These are phyloP conservation scores for Chlamydomonas schloesseri DNA, from an alignment of 139 green algal species.

Conservation along the genomic window DNA sequence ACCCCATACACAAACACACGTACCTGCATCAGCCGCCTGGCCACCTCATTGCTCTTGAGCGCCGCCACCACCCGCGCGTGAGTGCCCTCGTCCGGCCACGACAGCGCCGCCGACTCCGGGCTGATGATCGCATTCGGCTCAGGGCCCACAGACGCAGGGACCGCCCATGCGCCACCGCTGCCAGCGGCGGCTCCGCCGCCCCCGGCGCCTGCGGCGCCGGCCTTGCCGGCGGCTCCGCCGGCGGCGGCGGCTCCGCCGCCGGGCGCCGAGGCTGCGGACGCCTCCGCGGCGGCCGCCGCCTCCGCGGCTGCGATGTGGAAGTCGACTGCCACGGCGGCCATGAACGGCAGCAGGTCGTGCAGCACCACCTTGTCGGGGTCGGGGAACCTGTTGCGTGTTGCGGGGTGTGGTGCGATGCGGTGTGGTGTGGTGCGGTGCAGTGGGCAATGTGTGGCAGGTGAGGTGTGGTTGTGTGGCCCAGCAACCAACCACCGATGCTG, in stretches of 20 bases:
- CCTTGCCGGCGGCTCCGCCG: background rate
- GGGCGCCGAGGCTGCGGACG: too few relatives aligned
- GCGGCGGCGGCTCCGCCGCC: background rate
- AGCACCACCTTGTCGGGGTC: constrained; percentile 45
- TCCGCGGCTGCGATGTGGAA: background rate
- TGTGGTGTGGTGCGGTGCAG: background rate
- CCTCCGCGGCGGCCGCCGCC: background rate
- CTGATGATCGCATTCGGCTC: background rate
- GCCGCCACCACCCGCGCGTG: constrained; percentile 8
- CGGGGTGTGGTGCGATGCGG: background rate
- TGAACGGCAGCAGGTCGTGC: constrained; percentile 51
- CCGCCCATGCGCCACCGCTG: background rate
- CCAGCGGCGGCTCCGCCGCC: background rate
- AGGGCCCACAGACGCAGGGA: background rate
- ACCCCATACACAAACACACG: too few relatives aligned
- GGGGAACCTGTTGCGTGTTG: constrained; percentile 19
- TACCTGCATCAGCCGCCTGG: constrained; percentile 47
- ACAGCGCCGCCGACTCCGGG: constrained; percentile 10
- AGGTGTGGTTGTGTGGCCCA: too few relatives aligned
- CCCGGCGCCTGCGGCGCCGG: background rate
- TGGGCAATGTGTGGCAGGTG: background rate
- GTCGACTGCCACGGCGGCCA: constrained; percentile 12
- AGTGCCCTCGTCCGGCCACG: constrained; percentile 13
- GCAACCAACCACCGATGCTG: too few relatives aligned
- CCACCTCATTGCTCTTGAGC: constrained; percentile 48